phyloP scores from a whole-genome alignment of 805 yeast genomes.

The Yarrowia sp. region DNA sequence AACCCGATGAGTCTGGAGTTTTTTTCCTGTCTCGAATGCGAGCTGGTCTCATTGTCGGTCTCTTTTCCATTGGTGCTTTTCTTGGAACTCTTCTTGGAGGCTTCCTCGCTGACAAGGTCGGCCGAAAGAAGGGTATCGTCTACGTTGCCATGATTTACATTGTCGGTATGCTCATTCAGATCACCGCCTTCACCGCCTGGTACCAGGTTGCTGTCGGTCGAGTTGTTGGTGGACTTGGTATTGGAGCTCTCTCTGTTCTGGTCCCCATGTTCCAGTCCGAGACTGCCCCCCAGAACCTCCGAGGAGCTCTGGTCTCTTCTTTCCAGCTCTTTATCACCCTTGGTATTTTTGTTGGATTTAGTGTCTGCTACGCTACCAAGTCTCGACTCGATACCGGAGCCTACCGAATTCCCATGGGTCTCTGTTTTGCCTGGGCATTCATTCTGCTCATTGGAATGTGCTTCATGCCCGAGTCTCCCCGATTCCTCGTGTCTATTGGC shows the following conservation, averaged over 20 bases:
- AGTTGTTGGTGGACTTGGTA: slow-evolving; percentile 69
- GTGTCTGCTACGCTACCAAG: slow-evolving; percentile 67
- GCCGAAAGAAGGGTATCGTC: slow-evolving; percentile 43
- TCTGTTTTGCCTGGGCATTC: slow-evolving; percentile 69
- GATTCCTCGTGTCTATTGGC: slow-evolving; percentile 60
- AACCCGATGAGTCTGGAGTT: slow-evolving; percentile 38
- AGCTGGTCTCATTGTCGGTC: slow-evolving; percentile 66
- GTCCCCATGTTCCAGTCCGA: slow-evolving; percentile 79
- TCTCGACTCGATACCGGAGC: slow-evolving; percentile 45
- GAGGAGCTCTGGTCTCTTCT: slow-evolving; percentile 73
- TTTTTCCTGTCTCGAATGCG: slow-evolving; percentile 49
- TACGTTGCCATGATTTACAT: slow-evolving; percentile 48
- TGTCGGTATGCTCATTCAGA: slow-evolving; percentile 52
- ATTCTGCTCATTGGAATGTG: slow-evolving; percentile 59
- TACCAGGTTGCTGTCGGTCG: slow-evolving; percentile 62
- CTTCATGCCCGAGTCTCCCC: slow-evolving; percentile 72
- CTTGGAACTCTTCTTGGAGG: slow-evolving; percentile 63
- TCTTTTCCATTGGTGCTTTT: slow-evolving; percentile 67
- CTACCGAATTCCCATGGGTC: slow-evolving; percentile 71
- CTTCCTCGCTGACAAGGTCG: slow-evolving; percentile 51
- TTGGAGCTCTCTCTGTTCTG: slow-evolving; percentile 72
- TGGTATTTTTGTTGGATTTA: slow-evolving; percentile 68
- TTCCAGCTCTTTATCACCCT: slow-evolving; percentile 73
- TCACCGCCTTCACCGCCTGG: slow-evolving; percentile 42
- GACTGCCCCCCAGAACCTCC: slow-evolving; percentile 70